Conservation (phyloP, 2,329 filamentous ascomycete genomes). For the Cordyceps tenuipes region DNA sequence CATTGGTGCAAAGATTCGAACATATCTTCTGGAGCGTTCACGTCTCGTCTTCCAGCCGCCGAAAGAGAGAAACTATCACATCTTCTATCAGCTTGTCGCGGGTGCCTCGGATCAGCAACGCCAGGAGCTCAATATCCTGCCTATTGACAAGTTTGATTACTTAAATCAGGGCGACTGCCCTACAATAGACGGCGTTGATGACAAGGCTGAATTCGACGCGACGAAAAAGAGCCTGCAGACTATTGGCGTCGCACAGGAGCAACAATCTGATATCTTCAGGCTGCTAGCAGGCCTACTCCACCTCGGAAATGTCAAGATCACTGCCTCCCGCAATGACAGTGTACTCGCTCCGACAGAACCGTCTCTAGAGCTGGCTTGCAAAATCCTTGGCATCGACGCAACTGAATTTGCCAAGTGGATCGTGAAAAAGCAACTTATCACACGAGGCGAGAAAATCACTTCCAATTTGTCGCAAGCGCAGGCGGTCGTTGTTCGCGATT, state of each 20-base stretch:
- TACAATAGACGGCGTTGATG: slow-evolving; percentile 87
- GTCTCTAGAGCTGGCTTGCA: slow-evolving; percentile 70
- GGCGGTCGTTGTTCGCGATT: slow-evolving; percentile 89
- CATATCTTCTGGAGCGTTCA: slow-evolving; percentile 89
- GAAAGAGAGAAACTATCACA: slow-evolving; percentile 97
- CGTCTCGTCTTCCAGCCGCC: slow-evolving; percentile 94
- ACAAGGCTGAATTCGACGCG: slow-evolving; percentile 86
- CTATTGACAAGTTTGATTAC: slow-evolving; percentile 89
- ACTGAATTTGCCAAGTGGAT: slow-evolving; percentile 93
- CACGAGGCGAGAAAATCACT: slow-evolving; percentile 92
- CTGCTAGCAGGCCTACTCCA: slow-evolving; percentile 86
- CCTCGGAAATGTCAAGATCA: slow-evolving; percentile 94
- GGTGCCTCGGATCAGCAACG: slow-evolving; percentile 80
- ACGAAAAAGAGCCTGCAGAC: slow-evolving; percentile 80
- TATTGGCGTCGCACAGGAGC: slow-evolving; percentile 68
- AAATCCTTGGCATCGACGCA: slow-evolving; percentile 79
- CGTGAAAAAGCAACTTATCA: slow-evolving; percentile 96
- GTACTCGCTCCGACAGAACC: slow-evolving; percentile 74
- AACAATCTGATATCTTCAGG: slow-evolving; percentile 81
- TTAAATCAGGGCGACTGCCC: slow-evolving; percentile 91
- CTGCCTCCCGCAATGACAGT: slow-evolving; percentile 80
- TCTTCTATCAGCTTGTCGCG: slow-evolving; percentile 95
- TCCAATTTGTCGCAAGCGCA: slow-evolving; percentile 92
- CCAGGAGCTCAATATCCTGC: slow-evolving; percentile 67
- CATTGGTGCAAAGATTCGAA: slow-evolving; percentile 94